Evolutionary conservation across 768 basidiomycete species (phyloP), one percentile per base, ranked within the genome.

Genomic region (Leccinellum rugosiceps): DNA sequence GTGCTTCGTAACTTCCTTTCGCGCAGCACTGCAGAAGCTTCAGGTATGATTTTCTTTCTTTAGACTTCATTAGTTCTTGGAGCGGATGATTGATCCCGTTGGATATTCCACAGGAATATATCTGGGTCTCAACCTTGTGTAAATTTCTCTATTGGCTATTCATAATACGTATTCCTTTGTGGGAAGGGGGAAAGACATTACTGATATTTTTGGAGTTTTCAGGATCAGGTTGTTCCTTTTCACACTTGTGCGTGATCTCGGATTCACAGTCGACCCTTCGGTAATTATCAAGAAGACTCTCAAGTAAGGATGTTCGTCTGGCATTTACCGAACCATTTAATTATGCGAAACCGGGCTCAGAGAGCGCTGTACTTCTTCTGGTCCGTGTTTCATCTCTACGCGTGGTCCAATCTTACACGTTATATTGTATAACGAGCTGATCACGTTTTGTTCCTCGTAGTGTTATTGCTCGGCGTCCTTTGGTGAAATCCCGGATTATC

Each of bases 181-280:
- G 49, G 25, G 55, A 52, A 49, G 23, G 50, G 17, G 19, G 58
- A 41, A 45, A 31, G 38, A 17, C 45, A 14, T 58, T n/a, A 25
- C 55, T 67, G 62, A 63, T 64, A 60, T 64, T 61, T 67, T 66
- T 48, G 63, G 50, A 35, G 64, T 60, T 66, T 60, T 26, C 65
- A 85, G 83, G 75, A 84, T 86, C 69, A 86, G 86, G 68, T 76
- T 81, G 35, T 84, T 86, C 64, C 72, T 86, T 59, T 84, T 77
- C 69, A 78, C 81, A 46, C 77, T 86, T 49, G 51, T 86, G 48
- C 78, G 78, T 63, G 83, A 85, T 72, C 70, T 84, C 53, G 80
- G 80, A 64, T 82, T 84, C 72, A 69, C 76, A 48, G 74, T 79
- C 21, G 80, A 83, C 64, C 75, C 79, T 25, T 68, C 74, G 52